Evolutionary conservation across 352 stramenopile species (phyloP), one percentile per base, ranked within the genome.

Genomic region (Nothophytophthora sp.): DNA sequence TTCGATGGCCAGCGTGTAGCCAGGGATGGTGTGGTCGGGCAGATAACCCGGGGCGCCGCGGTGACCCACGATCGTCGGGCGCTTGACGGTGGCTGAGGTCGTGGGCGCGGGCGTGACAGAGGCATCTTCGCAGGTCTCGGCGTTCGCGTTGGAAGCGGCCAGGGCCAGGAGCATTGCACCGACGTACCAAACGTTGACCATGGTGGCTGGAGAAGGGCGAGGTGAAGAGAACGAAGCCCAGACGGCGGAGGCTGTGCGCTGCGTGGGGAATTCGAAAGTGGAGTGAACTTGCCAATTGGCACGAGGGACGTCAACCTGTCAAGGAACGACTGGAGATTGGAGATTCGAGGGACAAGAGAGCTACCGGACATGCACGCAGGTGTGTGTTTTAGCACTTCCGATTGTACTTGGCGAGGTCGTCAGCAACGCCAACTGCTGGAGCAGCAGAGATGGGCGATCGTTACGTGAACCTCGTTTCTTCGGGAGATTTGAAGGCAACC

Each of bases 1-100:
- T 53, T 97, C 74, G 24, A 97, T 81, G 39, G 90, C 90, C 10
- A 97, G 67, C 41, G 80, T 86, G 69, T 98, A 98, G 13, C 77
- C 81, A 45, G 77, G 69, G 52, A 97, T 67, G 25, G 92, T 95
- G 60, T 97, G 88, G 55, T 98, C 88, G 5, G 92, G 90, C 19
- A 98, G 55, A 65, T 97, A 93, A 18, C 80, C 90, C 0, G 86
- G 84, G 2, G 90, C 90, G 5, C 90, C 92, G 12, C 92, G 86
- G 73, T 98, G 92, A 11, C 66, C 86, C 20, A 88, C 61, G 29
- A 90, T 86, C 7, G 80, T 70, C 7, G 81, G 79, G 41, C 69
- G 69, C 13, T 75, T 74, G 43, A 86, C 33, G 5, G 42, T 19
- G 10, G 54, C 23, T 15, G 43, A 24, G 40, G 30, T 59, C 45